These are phyloP conservation scores for Crithidia thermophila DNA, from an alignment of 208 protist species.

Conservation along the genomic window DNA sequence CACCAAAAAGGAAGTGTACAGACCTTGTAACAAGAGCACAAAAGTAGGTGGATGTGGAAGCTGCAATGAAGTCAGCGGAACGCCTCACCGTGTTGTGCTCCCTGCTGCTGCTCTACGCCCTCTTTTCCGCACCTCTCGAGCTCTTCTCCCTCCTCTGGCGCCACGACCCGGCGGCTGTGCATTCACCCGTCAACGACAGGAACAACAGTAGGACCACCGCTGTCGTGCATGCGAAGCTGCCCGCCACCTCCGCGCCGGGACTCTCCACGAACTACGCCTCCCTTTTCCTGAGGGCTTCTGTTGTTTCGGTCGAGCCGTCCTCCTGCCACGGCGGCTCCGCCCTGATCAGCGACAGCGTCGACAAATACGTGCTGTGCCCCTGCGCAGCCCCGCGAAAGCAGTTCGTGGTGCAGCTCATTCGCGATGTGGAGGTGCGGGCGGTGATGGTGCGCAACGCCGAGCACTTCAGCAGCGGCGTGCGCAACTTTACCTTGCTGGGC, in stretches of 20 bases:
- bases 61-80: slow-evolving; percentile 2
- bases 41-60: too few relatives aligned
- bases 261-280: slow-evolving; percentile 15
- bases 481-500: slow-evolving; percentile 23
- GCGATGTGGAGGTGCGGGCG: slow-evolving; percentile 19
- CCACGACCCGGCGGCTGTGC: too few relatives aligned
- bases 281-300: slow-evolving; percentile 3
- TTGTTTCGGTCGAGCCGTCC: slow-evolving; percentile 13
- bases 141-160: not conserved
- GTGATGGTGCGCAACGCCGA: slow-evolving; percentile 20
- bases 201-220: too few relatives aligned
- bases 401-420: slow-evolving; percentile 13
- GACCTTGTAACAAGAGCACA: too few relatives aligned
- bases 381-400: slow-evolving; percentile 16
- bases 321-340: slow-evolving; percentile 14
- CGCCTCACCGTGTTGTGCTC: slow-evolving; percentile 10
- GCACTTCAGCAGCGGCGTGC: slow-evolving; percentile 22
- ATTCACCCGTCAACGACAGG: too few relatives aligned
- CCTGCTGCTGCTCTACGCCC: slow-evolving; percentile 7
- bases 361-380: slow-evolving; percentile 17
- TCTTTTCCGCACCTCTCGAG: slow-evolving; percentile 1
- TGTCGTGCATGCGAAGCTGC: too few relatives aligned
- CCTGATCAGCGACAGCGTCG: slow-evolving; percentile 16
- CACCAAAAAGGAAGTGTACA: too few relatives aligned
- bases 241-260: not conserved